Percentiles rank a stretch among this genome's conserved stretches.
phyloP scores from a whole-genome alignment of 257 asterid species.

The Rhazya stricta region DNA sequence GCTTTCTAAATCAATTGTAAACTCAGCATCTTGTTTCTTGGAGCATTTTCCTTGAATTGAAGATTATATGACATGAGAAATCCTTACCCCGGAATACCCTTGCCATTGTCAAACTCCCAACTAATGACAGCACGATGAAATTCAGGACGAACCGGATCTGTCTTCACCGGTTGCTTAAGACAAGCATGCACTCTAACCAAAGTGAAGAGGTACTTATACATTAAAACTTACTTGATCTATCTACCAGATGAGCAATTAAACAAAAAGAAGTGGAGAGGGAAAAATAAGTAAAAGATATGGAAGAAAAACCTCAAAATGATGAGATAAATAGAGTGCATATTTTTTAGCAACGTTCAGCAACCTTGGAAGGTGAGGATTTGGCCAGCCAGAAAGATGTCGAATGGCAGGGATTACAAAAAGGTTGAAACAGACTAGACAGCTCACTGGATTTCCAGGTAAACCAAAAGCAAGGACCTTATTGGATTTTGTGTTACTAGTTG shows the following conservation, averaged over 20 bases:
- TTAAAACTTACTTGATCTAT: slow-evolving; percentile 20
- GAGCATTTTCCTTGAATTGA: background rate
- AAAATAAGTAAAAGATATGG: slow-evolving; percentile 2
- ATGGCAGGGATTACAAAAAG: slow-evolving; percentile 88
- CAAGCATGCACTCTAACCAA: slow-evolving; percentile 73
- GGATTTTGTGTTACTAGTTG: slow-evolving; percentile 31
- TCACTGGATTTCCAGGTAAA: slow-evolving; percentile 96
- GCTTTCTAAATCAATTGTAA: background rate
- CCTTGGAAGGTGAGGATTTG: slow-evolving; percentile 82
- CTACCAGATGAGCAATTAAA: slow-evolving; percentile 10
- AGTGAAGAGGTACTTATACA: slow-evolving; percentile 9
- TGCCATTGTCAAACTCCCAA: slow-evolving; percentile 58
- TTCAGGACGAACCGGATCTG: slow-evolving; percentile 72
- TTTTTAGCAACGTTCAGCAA: slow-evolving; percentile 27
- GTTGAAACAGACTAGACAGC: slow-evolving; percentile 93
- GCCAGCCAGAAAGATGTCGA: slow-evolving; percentile 87
- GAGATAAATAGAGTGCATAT: slow-evolving; percentile 16
- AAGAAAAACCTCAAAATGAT: slow-evolving; percentile 14
- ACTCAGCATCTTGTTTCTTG: background rate
- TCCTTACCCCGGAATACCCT: slow-evolving; percentile 65
- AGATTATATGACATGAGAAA: background rate
- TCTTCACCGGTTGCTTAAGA: slow-evolving; percentile 67
- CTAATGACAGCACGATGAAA: slow-evolving; percentile 70
- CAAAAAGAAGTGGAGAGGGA: slow-evolving; percentile 7
- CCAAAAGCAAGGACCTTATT: slow-evolving; percentile 88